Evolutionary conservation across 768 basidiomycete genomes (phyloP), one percentile per base, ranked within the genome.

Genomic region (Baorangia bicolor): DNA sequence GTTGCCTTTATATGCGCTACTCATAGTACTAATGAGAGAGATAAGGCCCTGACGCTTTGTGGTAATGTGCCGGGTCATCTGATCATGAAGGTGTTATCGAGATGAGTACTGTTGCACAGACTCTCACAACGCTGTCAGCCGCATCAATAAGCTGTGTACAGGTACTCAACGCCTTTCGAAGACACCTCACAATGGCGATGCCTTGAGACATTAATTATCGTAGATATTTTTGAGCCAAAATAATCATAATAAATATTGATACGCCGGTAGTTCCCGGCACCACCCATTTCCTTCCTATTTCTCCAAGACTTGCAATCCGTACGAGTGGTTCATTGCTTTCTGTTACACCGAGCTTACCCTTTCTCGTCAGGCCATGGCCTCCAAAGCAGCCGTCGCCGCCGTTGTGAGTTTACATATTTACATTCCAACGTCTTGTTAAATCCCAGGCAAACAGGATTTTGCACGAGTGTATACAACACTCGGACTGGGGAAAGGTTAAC

Each of bases 401-500:
- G 84, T 88, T 58, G 83, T 84, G 63, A 74, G 82, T 65, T 57
- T 48, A 51, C 14, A 27, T 25, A 23, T 4, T 33, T 33, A 12
- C 18, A 35, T 27, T 53, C 25, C 5, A 39, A 42, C 6, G 11
- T 23, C 38, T 14, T 27, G 35, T 50, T 56, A n/a, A 61, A 53
- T 44, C 49, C 23, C 53, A 49, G 47, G 52, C 53, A 33, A 53
- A 56, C 67, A 94, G 91, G 90, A 92, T 75, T 92, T 92, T 72
- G 74, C 88, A 68, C 88, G 88, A 69, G 82, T 94, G 61, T 93
- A 92, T 74, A 77, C 86, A 51, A 85, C 88, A 49, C 82, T 93
- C 25, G 88, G 88, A 64, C 83, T 94, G 66, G 91, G 91, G 71
- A 92, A 91, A 79, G 91, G 92, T 91, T 28, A 27, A 40, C n/a